Evolutionary conservation across 2,329 filamentous ascomycete genomes (phyloP), one percentile per base, ranked within the genome.

Genomic region (Trichoderma sp.): DNA sequence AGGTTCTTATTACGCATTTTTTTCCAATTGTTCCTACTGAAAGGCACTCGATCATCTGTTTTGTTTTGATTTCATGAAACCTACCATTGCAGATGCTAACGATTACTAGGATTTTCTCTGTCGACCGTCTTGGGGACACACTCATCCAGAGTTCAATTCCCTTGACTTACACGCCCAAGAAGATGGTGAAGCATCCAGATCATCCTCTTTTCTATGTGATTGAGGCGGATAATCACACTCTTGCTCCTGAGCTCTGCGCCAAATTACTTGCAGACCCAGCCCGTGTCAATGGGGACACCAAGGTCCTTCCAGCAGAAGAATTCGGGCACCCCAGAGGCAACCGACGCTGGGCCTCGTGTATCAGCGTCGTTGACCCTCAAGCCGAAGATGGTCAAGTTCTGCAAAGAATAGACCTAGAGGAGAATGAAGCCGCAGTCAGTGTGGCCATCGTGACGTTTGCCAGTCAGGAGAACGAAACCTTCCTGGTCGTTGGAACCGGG

Each of bases 21-120:
- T 85, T 85, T 85, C 85, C 93, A 97, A 97, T 97, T 97, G 94
- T 97, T 97, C 94, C 94, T 97, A 90, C 94, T 97, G 94, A 97
- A 81, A 83, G 81, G 82, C 78, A 75, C 70, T 75, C 71, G 68
- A n/a, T 70, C 39, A 59, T 26, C n/a, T 13, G 8, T 26, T 20
- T 53, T 28, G 23, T 17, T 5, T 17, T 62, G 62, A 34, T 53
- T 32, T 23, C 23, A 55, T 64, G 63, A 36, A 32, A 47, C 17
- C 3, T 34, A 9, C 57, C 58, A 58, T 58, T 17, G 12, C 39
- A 23, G 17, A 68, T 50, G 63, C 73, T 74, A 55, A 75, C 70
- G 55, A 39, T 61, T 61, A 30, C 59, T 72, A 91, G 95, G 76
- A 98, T 98, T 73, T 98, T 98, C 80, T 93, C 93, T 0, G 92